Conservation (phyloP, 345 rosid genomes). For the Heritiera littoralis region DNA sequence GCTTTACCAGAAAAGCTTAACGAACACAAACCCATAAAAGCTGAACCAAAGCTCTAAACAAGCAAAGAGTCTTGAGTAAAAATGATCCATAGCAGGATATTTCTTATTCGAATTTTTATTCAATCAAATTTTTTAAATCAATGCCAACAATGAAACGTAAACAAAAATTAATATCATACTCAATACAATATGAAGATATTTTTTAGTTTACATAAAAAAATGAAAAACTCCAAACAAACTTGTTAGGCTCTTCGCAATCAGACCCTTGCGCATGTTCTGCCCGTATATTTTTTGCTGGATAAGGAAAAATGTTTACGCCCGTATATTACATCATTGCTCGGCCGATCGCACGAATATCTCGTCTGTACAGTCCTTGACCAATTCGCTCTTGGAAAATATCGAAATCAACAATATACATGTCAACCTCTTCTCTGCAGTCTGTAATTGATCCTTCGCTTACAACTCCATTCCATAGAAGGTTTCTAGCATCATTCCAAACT, state of each 20-base stretch:
- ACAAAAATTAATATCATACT: too few relatives aligned
- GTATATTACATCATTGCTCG: too few relatives aligned
- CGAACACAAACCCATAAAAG: neutral
- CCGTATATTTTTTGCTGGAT: too few relatives aligned
- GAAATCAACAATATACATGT: neutral
- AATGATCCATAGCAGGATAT: too few relatives aligned
- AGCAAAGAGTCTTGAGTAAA: too few relatives aligned
- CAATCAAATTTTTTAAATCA: too few relatives aligned
- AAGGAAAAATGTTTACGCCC: too few relatives aligned
- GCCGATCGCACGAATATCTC: neutral
- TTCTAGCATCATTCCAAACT: neutral
- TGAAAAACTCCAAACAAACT: neutral
- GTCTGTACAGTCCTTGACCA: neutral
- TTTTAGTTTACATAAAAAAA: too few relatives aligned
- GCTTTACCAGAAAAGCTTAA: neutral
- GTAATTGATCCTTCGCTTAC: neutral
- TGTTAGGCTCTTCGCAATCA: neutral
- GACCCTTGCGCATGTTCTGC: too few relatives aligned
- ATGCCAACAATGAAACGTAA: too few relatives aligned
- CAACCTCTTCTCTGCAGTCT: neutral
- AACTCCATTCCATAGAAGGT: neutral
- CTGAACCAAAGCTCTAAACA: neutral
- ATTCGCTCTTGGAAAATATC: conserved; percentile 12
- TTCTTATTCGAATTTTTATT: too few relatives aligned
- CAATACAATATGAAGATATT: too few relatives aligned